Conservation (phyloP, 805 yeast genomes). For the Metahyphopichia silvanorum region DNA sequence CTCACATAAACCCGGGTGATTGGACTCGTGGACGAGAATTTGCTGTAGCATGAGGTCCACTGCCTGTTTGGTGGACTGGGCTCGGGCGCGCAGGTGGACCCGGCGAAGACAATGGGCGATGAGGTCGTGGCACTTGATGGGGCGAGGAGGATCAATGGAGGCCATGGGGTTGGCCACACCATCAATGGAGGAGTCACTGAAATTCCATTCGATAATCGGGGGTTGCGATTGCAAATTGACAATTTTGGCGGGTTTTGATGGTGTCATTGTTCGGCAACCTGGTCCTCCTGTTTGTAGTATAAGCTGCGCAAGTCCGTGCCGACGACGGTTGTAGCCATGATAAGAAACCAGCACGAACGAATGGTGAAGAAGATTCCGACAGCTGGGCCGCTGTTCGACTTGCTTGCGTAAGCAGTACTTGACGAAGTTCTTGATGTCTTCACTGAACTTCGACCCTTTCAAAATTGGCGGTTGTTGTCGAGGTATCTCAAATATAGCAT, state of each 20-base stretch:
- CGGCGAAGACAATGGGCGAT: conserved; percentile 35
- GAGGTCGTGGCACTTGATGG: no score
- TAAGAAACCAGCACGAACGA: no score
- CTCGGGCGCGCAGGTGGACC: conserved; percentile 47
- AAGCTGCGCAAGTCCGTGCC: no score
- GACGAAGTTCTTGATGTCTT: conserved; percentile 63
- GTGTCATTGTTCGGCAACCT: no score
- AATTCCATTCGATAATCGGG: conserved; percentile 1
- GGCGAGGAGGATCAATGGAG: no score
- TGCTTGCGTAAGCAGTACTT: conserved; percentile 63
- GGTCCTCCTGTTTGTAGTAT: no score
- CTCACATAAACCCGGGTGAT: conserved; percentile 61
- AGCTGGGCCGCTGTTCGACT: conserved; percentile 63
- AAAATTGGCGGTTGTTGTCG: conserved; percentile 59
- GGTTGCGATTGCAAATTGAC: conserved; percentile 28
- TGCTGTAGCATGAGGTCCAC: conserved; percentile 42
- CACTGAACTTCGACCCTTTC: conserved; percentile 41
- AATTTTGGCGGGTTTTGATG: conserved; percentile 9
- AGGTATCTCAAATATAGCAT: conserved; percentile 71
- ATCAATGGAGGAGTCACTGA: no score
- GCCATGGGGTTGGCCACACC: no score
- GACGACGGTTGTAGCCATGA: no score
- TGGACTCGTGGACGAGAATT: conserved; percentile 44
- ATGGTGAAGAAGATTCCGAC: conserved; percentile 50
- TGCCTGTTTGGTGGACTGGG: conserved; percentile 41